phyloP scores from a whole-genome alignment of 2,329 filamentous ascomycete genomes.

The Colletotrichum theobromicola region DNA sequence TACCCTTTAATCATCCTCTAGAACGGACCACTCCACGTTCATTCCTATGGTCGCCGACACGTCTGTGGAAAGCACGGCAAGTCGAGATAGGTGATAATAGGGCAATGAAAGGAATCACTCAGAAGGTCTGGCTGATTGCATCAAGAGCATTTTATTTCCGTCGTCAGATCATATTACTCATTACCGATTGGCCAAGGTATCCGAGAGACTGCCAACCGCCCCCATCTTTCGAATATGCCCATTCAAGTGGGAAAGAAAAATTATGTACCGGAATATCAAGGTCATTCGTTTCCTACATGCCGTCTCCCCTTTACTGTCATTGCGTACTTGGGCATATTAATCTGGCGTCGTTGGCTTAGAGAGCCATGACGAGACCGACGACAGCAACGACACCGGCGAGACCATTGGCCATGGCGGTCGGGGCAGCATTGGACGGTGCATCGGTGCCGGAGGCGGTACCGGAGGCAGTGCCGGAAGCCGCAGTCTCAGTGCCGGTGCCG shows the following conservation, averaged over 20 bases:
- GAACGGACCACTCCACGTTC: neutral
- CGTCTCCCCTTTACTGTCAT: neutral
- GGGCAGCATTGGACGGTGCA: neutral
- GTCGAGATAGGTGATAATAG: neutral
- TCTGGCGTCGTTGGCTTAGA: neutral
- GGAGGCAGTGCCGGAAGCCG: neutral
- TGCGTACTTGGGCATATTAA: neutral
- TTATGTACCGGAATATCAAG: neutral
- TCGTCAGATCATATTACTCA: neutral
- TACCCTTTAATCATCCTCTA: neutral
- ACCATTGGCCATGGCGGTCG: neutral
- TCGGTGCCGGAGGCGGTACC: neutral
- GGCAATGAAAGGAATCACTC: neutral
- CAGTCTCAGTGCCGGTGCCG: conserved; percentile 1
- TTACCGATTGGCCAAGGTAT: neutral
- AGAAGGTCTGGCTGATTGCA: neutral
- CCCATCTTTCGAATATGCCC: neutral
- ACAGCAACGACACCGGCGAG: neutral
- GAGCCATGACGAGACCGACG: conserved; percentile 6
- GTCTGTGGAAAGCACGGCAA: neutral
- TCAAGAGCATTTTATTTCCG: neutral
- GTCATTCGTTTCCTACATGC: neutral
- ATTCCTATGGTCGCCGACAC: neutral
- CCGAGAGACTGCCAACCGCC: neutral
- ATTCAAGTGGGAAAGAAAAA: neutral